Base-by-base conservation (phyloP, 805 yeast species). In the Yamadazyma nakazawae region DNA sequence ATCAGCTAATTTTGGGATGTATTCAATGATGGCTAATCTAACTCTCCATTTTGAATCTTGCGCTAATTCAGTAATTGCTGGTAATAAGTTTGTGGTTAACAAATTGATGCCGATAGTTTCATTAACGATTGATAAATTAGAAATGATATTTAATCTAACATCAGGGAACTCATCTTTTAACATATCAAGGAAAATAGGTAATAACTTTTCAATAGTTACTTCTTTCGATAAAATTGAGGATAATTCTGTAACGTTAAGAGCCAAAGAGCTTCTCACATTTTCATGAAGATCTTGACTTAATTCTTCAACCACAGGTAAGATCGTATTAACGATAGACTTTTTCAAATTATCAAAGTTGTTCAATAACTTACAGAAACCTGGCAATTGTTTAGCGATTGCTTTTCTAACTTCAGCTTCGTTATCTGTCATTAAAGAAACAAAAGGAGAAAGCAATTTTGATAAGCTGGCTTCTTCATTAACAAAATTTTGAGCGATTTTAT, bases 31-130 rank as follows among this genome's bases (percentile, higher is more conserved):
- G 10, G 98, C 98, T 63, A 94, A 76, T 63, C 98, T 82, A 25
- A 94, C 97, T 61, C 99, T 82, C 99, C 99, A 94, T 62, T 91
- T 92, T 59, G 85, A 85, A 69, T 94, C 99, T 62, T 90, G 91
- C 10, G 99, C 98, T 55, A 94, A 77, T 55, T 92, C 97, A 10
- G 96, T 84, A 55, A 94, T 92, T 2, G 99, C 98, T 2, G 99
- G 99, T 54, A 94, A 75, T 52, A 94, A 74, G 34, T 90, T 85
- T 58, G 90, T 91, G 21, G 96, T 84, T 54, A 94, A 75, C 51
- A 87, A 72, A 56, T 85, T 91, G 54, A 94, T 89, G 26, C 99
- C 99, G 57, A 94, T 87, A 43, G 91, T 96, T 58, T 90, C 94
- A 64, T 94, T 92, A 31, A 94, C 97, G 36, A 85, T 82, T 53